These are phyloP conservation scores for Nemania sp. DNA, from an alignment of 2,329 filamentous ascomycete species.

Conservation along the genomic window DNA sequence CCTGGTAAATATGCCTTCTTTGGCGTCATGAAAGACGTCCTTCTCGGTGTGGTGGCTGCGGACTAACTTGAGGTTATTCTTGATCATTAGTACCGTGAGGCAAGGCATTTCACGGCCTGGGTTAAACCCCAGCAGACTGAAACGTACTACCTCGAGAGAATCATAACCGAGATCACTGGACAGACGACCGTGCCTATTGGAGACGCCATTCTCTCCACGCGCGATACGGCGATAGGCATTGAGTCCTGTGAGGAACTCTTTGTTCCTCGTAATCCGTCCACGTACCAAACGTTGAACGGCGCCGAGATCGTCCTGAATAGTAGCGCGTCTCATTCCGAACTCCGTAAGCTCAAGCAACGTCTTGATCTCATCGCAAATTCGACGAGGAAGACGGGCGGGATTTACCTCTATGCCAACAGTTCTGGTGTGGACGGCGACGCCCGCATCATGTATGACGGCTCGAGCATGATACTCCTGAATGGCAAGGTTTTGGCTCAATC, in stretches of 20 bases:
- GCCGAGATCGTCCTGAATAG: constrained; percentile 58
- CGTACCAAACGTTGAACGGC: not conserved
- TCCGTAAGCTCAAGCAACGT: constrained; percentile 66
- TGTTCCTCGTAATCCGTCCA: not conserved
- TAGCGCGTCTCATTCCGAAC: constrained; percentile 65
- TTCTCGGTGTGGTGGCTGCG: no score
- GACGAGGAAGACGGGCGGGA: constrained; percentile 52
- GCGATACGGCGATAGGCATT: not conserved
- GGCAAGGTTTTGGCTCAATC: constrained; percentile 9
- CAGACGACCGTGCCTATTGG: constrained; percentile 47
- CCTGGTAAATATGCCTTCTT: not conserved
- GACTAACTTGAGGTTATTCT: no score
- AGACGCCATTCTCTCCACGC: constrained; percentile 45
- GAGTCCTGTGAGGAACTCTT: not conserved
- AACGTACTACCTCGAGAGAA: constrained; percentile 42
- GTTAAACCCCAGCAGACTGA: constrained; percentile 42
- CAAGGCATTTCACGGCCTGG: constrained; percentile 48
- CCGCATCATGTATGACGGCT: constrained; percentile 2
- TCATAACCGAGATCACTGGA: constrained; percentile 39
- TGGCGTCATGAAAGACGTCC: no score
- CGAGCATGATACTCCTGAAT: constrained; percentile 10
- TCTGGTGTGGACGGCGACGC: not conserved
- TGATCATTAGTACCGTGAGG: constrained; percentile 8
- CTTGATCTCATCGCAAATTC: constrained; percentile 69
- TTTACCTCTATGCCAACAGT: constrained; percentile 61